Evolutionary conservation across 2,329 filamentous ascomycete genomes (phyloP).

Genomic region (Pestalotiopsis sp.): DNA sequence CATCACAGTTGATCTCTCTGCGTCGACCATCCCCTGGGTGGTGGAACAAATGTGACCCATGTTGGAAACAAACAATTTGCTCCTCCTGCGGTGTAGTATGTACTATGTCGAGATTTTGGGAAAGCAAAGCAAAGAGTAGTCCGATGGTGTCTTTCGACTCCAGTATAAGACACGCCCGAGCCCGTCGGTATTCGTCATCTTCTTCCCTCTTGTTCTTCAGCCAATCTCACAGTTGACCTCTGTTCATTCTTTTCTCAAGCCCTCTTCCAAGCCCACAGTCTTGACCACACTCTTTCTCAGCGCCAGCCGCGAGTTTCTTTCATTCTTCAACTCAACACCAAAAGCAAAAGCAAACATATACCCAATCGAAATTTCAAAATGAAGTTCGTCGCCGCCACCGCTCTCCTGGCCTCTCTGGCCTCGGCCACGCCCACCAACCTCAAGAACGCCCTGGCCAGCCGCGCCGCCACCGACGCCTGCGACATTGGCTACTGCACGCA

Average conservation of each 20-base stretch:
- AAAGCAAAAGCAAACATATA: not conserved
- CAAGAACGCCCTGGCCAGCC: conserved; percentile 22
- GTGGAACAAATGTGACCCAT: conserved; percentile 8
- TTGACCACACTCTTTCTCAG: conserved; percentile 1
- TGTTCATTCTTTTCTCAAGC: conserved; percentile 9
- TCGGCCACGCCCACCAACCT: conserved; percentile 22
- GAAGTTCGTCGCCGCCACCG: conserved; percentile 23
- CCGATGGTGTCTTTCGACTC: not conserved
- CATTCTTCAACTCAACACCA: too few species aligned
- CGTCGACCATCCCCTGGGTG: not conserved
- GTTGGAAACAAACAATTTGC: not conserved
- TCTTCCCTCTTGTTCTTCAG: not conserved
- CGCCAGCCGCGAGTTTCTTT: conserved; percentile 11
- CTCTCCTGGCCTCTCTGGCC: conserved; percentile 21
- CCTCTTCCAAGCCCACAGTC: not conserved
- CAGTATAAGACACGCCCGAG: not conserved
- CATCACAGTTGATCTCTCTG: conserved; percentile 1
- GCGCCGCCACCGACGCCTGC: conserved; percentile 25
- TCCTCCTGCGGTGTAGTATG: not conserved
- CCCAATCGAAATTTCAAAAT: conserved; percentile 16
- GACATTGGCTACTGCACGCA: conserved; percentile 22
- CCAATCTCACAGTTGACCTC: conserved; percentile 10
- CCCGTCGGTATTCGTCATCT: not conserved
- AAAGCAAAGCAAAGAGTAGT: not conserved
- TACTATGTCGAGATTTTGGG: not conserved